Base-by-base conservation (phyloP, 768 basidiomycete species). In the Tricholoma saponaceum region DNA sequence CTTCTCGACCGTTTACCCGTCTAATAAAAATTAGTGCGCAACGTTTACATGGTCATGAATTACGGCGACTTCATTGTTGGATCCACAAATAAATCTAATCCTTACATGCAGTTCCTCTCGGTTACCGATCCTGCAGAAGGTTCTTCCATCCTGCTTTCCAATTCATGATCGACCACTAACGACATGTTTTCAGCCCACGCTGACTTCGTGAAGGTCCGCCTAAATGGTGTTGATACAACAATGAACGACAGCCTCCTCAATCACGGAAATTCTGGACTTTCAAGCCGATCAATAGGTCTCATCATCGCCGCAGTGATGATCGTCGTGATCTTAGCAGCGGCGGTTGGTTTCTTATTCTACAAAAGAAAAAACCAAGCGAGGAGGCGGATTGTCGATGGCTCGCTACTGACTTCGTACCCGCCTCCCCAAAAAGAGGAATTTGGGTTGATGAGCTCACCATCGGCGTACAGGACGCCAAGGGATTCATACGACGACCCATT, bases 81-180 rank as follows among this genome's bases (percentile, higher is more conserved):
- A 22, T 69, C 75, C 50, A 61, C 72, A 14, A 66, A 67, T 14
- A 68, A 70, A 50, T 74, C 69, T 5, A 67, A 70, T 26, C 86
- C 87, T 0, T 90, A 79, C 71, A 74, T 88, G 43, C 88, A 90
- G 64, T 70, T 90, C 14, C 75, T 86, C 43, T 77, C 86, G 0
- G 73, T 75, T 8, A 89, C 87, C 52, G 72, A 83, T 60, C 65
- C 70, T 26, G 62, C 74, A 4, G 68, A 76, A 72, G 72, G 79
- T 76, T 13, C 16, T 60, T 44, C 16, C 52, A 33, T 64, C 67
- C 62, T 39, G 32, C 35, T 16, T 35, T 14, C 10, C 26, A 23
- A 12, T 46, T 25, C 35, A 25, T 16, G 46, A 20, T 44, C 4
- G 46, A 49, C 1, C 26, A 4, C 44, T 49, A 10, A 49, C 9